Percentiles rank a stretch among this genome's conserved stretches.
Evolutionary conservation across 768 basidiomycete genomes (phyloP).

Genomic region (Tricholoma sp.): DNA sequence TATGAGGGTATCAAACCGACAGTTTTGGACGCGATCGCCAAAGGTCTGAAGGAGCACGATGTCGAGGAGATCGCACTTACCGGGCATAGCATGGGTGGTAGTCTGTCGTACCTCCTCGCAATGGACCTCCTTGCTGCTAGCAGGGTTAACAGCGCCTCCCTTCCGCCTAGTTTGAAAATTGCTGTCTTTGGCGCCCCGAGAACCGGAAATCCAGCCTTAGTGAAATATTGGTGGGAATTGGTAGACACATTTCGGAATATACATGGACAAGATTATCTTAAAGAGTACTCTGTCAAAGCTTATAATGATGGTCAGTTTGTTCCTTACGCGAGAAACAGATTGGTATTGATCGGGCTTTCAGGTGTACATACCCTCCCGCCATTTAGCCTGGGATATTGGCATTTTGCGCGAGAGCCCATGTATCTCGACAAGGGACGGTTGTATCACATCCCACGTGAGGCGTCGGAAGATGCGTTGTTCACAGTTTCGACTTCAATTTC

Average conservation of each 20-base stretch:
- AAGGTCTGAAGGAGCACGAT: conserved; percentile 31
- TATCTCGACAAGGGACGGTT: conserved; percentile 45
- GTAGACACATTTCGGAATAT: conserved; percentile 27
- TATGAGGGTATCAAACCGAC: conserved; percentile 36
- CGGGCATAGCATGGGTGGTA: conserved; percentile 56
- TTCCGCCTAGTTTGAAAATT: conserved; percentile 32
- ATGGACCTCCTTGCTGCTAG: conserved; percentile 38
- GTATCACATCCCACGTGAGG: conserved; percentile 40
- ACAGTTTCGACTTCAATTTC: conserved; percentile 19
- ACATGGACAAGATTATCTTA: conserved; percentile 32
- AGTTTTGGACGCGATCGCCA: conserved; percentile 32
- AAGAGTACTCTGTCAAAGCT: conserved; percentile 47
- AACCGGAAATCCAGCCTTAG: conserved; percentile 39
- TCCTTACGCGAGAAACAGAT: not conserved
- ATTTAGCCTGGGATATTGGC: conserved; percentile 43
- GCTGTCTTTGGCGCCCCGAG: conserved; percentile 50
- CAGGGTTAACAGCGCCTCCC: conserved; percentile 6
- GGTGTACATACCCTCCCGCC: conserved; percentile 59
- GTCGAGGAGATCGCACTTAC: conserved; percentile 42
- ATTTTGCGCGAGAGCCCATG: conserved; percentile 43
- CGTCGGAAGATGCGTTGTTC: conserved; percentile 45
- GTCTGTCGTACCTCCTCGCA: conserved; percentile 44
- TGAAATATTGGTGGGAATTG: conserved; percentile 35
- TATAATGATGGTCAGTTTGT: conserved; percentile 44
- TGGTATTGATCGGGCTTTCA: conserved; percentile 16